These are phyloP conservation scores for Bondarzewia mesenterica DNA, from an alignment of 1,284 basidiomycete species.

Conservation along the genomic window DNA sequence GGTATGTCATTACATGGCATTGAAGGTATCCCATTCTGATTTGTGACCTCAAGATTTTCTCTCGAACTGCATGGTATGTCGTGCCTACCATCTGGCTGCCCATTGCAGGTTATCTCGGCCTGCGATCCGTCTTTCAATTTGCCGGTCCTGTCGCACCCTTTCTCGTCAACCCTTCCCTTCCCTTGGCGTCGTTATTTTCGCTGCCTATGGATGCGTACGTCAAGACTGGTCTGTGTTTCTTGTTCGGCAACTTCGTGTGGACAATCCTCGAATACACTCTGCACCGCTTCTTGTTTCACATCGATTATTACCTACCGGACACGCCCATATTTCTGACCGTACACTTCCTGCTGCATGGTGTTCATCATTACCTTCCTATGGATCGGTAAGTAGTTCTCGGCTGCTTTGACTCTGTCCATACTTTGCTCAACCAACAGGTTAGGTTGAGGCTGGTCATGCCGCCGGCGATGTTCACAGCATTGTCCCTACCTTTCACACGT, in stretches of 20 bases:
- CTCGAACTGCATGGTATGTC: constrained; percentile 90
- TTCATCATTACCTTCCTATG: constrained; percentile 98
- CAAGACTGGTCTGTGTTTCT: constrained; percentile 59
- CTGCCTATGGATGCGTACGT: constrained; percentile 39
- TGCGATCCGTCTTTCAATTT: constrained; percentile 82
- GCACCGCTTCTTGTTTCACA: constrained; percentile 97
- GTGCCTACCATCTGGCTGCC: constrained; percentile 92
- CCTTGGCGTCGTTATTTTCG: constrained; percentile 35
- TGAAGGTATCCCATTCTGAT: too few species aligned
- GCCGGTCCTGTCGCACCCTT: constrained; percentile 54
- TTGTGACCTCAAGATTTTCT: constrained; percentile 57
- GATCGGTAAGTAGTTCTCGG: constrained; percentile 51
- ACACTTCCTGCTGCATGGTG: constrained; percentile 93
- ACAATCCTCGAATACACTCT: constrained; percentile 93
- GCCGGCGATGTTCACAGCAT: constrained; percentile 71
- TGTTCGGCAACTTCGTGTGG: constrained; percentile 86
- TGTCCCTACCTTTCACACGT: constrained; percentile 85
- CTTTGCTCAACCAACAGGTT: constrained; percentile 4
- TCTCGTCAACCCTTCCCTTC: constrained; percentile 43
- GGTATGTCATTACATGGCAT: too few species aligned
- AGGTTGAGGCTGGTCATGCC: constrained; percentile 97
- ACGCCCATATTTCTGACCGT: constrained; percentile 71
- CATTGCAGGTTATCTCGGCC: constrained; percentile 76
- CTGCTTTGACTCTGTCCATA: background rate
- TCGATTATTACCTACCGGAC: constrained; percentile 89